Evolutionary conservation across 768 basidiomycete species (phyloP), one percentile per base, ranked within the genome.

Genomic region (Rhizopogon rudus): DNA sequence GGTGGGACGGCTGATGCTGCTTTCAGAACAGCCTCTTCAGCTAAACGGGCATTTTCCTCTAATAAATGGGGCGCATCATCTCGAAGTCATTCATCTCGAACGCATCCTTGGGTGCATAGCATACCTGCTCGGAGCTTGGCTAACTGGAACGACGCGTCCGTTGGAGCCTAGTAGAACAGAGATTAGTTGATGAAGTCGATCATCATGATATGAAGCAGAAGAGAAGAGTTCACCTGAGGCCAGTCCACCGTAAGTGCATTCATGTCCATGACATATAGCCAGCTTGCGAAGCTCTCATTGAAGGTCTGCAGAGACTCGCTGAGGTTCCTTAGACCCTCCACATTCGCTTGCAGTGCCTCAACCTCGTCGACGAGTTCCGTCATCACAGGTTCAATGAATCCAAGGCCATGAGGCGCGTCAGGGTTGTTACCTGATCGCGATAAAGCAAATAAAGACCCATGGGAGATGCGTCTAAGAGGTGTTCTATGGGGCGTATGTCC

Each of bases 191-290:
- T 13, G 14, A 29, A 22, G 33, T 52, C 42, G 54, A 40, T 43
- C 44, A 31, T 41, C 49, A 9, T 55, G 13, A 14, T 40, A 9
- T 55, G 13, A 14, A 41, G 14, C 52, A 14, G 16, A 61, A 65
- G 51, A 14, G 16, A 61, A 65, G 51, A 62, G 59, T 29, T 60
- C 55, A 87, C 92, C 78, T 94, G 88, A 1, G 82, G 84, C 93
- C 93, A 97, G 66, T 97, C 94, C 0, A 86, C 86, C n/a, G 93
- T 93, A 54, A 96, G 79, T 2, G 92, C 85, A 65, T 95, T 93
- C 92, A 98, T 96, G 66, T 91, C 88, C 83, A 95, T 86, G 22
- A 87, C 83, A 67, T 94, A 95, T 10, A 96, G 71, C 81, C 86
- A 95, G 65, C 90, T 92, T 13, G 94, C 89, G 64, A 98, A 96